Percentiles rank a stretch among this genome's conserved stretches.
Conservation (phyloP, 2,329 filamentous ascomycete genomes). For the Elsinoe batatas region DNA sequence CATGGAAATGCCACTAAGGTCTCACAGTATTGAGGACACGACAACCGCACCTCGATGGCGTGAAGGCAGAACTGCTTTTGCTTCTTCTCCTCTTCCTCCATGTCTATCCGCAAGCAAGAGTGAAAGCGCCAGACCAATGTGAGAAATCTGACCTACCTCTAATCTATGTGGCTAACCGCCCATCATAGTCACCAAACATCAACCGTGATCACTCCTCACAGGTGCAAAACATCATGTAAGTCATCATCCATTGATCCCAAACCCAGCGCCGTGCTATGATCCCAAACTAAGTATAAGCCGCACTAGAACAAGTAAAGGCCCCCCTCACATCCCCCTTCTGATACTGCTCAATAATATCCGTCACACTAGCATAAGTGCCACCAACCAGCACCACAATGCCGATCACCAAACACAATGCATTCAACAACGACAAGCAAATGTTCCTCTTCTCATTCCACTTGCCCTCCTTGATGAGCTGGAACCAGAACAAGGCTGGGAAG, state of each 20-base stretch:
- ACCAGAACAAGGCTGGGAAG: constrained; percentile 31
- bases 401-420: constrained; percentile 33
- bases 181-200: too few species aligned
- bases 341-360: constrained; percentile 36
- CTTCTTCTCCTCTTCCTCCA: too few species aligned
- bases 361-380: constrained; percentile 36
- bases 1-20: too few species aligned
- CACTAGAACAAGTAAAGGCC: constrained; percentile 32
- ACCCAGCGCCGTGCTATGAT: too few species aligned
- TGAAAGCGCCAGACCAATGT: too few species aligned
- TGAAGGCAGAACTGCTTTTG: too few species aligned
- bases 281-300: constrained; percentile 23
- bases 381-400: constrained; percentile 26
- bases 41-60: too few species aligned
- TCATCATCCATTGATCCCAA: not conserved
- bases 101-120: too few species aligned
- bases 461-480: constrained; percentile 38
- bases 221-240: not conserved
- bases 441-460: constrained; percentile 40
- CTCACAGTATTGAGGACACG: too few species aligned
- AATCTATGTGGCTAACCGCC: too few species aligned
- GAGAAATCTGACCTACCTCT: too few species aligned
- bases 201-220: too few species aligned
- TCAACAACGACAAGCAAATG: constrained; percentile 35
- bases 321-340: constrained; percentile 28